phyloP scores from a whole-genome alignment of 441 rosid species.

The Metrosideros polymorpha region DNA sequence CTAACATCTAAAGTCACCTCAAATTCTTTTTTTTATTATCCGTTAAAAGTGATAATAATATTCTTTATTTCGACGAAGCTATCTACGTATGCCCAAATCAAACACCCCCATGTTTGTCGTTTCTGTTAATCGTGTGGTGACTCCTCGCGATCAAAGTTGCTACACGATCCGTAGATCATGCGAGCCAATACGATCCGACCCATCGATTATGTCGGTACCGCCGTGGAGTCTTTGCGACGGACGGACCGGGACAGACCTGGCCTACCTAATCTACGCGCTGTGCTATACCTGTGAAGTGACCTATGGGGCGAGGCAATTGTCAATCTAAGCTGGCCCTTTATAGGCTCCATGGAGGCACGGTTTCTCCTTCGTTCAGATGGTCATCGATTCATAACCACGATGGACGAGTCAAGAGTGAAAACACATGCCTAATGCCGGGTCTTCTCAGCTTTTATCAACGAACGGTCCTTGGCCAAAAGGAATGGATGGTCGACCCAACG shows the following conservation, averaged over 20 bases:
- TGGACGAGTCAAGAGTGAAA: neutral
- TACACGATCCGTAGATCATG: rapidly evolving
- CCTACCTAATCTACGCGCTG: neutral
- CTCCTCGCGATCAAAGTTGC: neutral
- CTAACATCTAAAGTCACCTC: neutral
- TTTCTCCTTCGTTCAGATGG: neutral
- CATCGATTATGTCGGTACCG: neutral
- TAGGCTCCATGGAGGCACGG: neutral
- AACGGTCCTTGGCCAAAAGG: neutral
- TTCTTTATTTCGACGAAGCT: neutral
- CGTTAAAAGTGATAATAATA: neutral
- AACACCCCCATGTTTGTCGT: neutral
- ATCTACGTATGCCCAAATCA: neutral
- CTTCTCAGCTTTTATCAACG: neutral
- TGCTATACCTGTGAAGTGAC: too few species aligned
- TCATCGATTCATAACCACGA: neutral
- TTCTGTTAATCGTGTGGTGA: neutral
- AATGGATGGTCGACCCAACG: neutral
- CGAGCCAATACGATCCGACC: neutral
- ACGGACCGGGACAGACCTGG: neutral
- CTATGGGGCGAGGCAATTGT: neutral
- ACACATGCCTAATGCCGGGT: neutral
- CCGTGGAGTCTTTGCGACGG: neutral
- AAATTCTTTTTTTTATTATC: too few species aligned
- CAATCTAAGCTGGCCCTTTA: neutral